A percentile compares a stretch with the other conserved stretches of the same genome.
Evolutionary conservation across 2,329 filamentous ascomycete species (phyloP).

Genomic region (Aspergillus fumigatiaffinis): DNA sequence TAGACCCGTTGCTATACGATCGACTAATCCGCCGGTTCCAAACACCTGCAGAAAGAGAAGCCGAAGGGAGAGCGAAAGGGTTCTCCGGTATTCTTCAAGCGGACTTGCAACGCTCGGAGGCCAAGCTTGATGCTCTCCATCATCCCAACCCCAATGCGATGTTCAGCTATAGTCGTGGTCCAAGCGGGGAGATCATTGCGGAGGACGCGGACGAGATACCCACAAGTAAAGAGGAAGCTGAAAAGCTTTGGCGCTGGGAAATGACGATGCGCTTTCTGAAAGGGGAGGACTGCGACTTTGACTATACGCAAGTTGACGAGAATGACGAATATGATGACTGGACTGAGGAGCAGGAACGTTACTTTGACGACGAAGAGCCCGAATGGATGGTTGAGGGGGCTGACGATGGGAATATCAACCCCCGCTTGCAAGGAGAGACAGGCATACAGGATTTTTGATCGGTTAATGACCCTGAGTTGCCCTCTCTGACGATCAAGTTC

Average conservation of each 20-base stretch:
- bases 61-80: slow-evolving; percentile 68
- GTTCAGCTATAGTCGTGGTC: slow-evolving; percentile 49
- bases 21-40: slow-evolving; percentile 74
- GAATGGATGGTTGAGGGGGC: slow-evolving; percentile 55
- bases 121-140: slow-evolving; percentile 63
- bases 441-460: slow-evolving; percentile 67
- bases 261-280: slow-evolving; percentile 70
- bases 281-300: slow-evolving; percentile 73
- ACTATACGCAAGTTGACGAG: slow-evolving; percentile 67
- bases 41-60: slow-evolving; percentile 66
- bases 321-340: slow-evolving; percentile 68
- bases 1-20: slow-evolving; percentile 79
- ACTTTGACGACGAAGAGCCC: slow-evolving; percentile 76
- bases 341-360: slow-evolving; percentile 65
- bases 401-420: slow-evolving; percentile 27
- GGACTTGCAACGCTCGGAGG: slow-evolving; percentile 71
- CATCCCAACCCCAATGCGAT: slow-evolving; percentile 50
- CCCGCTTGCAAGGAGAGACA: slow-evolving; percentile 54
- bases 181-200: slow-evolving; percentile 54
- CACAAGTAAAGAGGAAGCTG: slow-evolving; percentile 61
- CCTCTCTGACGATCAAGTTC: background rate
- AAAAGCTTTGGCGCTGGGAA: slow-evolving; percentile 65
- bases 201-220: slow-evolving; percentile 58
- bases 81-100: slow-evolving; percentile 76
- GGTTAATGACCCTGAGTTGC: background rate